Base-by-base conservation (phyloP, 371 early-diverging fungal species). In the Conidiobolus incongruus region DNA sequence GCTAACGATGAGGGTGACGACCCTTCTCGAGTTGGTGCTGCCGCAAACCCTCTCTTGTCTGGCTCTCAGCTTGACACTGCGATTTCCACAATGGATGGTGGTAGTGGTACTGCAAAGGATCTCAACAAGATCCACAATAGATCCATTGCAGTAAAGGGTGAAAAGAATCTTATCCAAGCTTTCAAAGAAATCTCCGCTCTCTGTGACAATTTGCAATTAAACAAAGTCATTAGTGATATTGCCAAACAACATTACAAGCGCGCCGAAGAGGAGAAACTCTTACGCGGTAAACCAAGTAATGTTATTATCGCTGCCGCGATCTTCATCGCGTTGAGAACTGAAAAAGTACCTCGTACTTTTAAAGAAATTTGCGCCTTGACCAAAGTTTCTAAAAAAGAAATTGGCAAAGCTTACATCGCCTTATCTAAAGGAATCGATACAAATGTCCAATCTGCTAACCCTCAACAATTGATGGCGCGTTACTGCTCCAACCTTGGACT, bases 1-100 rank as follows among this genome's bases (percentile, higher is more conserved):
- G 75, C 83, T 35, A 86, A 91, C 61, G 90, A 88, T 50, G 86
- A 80, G 50, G 85, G 83, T 38, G 90, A 88, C 55, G 98, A 99
- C 61, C 98, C 97, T 34, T 90, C 91, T 51, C 91, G 99, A 75
- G 98, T 98, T 12, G 99, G 99, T 60, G 85, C 85, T 10, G 85
- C 94, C 12, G 81, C 77, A 8, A 86, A 93, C 60, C 85, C 85
- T 13, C 59, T 87, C 19, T 61, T 87, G 35, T 86, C 81, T 32
- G 85, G 86, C n/a, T 67, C 69, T 29, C 83, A 83, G 54, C 65
- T 95, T 16, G 93, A 92, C 50, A 95, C 96, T 10, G 66, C 77
- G 8, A 95, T 95, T 55, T 75, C 78, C 7, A 62, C 74, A 20
- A 55, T 67, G 36, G 90, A 87, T 52, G 82, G 81, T 40, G 83